These are phyloP conservation scores for Xylariaceae sp. DNA, from an alignment of 2,329 filamentous ascomycete genomes.

Conservation along the genomic window DNA sequence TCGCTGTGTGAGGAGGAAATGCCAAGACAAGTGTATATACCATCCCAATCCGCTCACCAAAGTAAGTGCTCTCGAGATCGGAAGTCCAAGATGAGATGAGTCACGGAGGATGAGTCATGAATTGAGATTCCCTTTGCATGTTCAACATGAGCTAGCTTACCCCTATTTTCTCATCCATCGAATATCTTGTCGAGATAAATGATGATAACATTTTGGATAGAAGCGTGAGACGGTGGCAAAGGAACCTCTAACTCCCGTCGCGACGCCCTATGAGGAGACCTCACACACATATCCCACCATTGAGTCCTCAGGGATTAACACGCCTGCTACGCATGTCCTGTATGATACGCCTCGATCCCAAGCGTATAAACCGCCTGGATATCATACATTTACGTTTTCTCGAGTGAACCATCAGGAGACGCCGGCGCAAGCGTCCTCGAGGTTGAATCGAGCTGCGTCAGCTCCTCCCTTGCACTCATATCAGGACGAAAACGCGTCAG, in stretches of 20 bases:
- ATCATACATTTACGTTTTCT: conserved; percentile 2
- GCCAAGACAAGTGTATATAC: conserved; percentile 32
- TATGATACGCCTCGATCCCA: background rate
- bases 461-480: conserved; percentile 28
- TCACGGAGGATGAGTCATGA: background rate
- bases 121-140: background rate
- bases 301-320: conserved; percentile 18
- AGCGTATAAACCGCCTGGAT: background rate
- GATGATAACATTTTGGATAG: conserved; percentile 17
- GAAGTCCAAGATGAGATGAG: background rate
- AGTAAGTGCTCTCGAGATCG: conserved; percentile 15
- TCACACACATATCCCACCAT: conserved; percentile 18
- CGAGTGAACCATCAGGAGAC: conserved; percentile 5
- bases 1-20: conserved; percentile 31
- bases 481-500: conserved; percentile 17
- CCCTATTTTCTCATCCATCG: background rate
- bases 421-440: conserved; percentile 15
- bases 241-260: conserved; percentile 23
- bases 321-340: background rate
- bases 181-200: background rate
- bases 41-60: conserved; percentile 33
- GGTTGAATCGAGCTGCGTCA: conserved; percentile 30
- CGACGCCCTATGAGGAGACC: conserved; percentile 18
- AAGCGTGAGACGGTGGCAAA: conserved; percentile 17
- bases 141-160: background rate